Conservation (phyloP, 176 grass and related monocot species). For the Alopecurus myosuroides region DNA sequence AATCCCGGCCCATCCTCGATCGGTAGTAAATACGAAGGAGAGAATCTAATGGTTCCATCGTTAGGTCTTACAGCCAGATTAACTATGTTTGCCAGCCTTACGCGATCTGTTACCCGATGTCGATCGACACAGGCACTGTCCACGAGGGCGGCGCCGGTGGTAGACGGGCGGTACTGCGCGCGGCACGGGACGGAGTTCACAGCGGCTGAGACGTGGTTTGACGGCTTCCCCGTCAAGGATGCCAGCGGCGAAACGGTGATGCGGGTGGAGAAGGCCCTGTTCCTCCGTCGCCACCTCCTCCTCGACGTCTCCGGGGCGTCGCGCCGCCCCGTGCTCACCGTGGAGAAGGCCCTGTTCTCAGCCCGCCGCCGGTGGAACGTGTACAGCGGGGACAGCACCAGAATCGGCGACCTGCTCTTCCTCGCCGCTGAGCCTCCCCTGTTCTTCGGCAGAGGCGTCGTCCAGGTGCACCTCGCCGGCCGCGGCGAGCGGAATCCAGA, state of each 20-base stretch:
- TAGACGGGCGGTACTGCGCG: constrained; percentile 40
- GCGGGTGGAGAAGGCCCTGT: constrained; percentile 12
- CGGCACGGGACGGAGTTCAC: constrained; percentile 22
- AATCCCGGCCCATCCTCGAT: too few relatives aligned
- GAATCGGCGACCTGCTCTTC: constrained; percentile 30
- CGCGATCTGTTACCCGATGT: too few relatives aligned
- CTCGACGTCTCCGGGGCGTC: constrained; percentile 24
- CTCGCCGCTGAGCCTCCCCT: constrained; percentile 9
- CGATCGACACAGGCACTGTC: not conserved
- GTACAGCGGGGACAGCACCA: constrained; percentile 41
- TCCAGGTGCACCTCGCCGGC: constrained; percentile 35
- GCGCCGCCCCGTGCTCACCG: constrained; percentile 30
- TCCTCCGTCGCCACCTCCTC: constrained; percentile 20
- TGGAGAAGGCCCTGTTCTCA: not conserved
- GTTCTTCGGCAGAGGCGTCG: constrained; percentile 10
- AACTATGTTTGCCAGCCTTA: too few relatives aligned
- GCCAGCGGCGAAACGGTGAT: constrained; percentile 13
- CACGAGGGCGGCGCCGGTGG: constrained; percentile 3
- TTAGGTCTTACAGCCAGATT: too few relatives aligned
- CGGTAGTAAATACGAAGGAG: too few relatives aligned
- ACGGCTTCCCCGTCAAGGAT: constrained; percentile 25
- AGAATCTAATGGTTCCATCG: too few relatives aligned
- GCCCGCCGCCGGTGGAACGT: constrained; percentile 27
- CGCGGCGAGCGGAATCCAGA: not conserved
- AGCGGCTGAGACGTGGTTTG: not conserved